phyloP scores from a whole-genome alignment of 83 land plant species.

The Larix sibirica region DNA sequence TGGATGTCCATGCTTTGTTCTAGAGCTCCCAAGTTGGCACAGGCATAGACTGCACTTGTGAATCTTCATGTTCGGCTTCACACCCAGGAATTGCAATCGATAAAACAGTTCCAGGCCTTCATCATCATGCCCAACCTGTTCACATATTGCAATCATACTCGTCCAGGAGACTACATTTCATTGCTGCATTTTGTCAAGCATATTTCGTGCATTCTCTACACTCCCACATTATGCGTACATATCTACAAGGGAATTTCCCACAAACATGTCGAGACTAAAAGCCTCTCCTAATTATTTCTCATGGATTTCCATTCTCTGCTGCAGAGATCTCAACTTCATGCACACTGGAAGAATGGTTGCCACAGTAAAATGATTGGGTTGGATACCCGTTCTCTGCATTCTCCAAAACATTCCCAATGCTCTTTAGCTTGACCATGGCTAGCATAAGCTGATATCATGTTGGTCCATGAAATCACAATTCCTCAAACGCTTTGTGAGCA shows the following conservation, averaged over 20 bases:
- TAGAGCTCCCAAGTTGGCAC: neutral
- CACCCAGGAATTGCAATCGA: neutral
- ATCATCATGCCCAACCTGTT: neutral
- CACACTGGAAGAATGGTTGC: neutral
- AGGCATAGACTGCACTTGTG: slow-evolving; percentile 8
- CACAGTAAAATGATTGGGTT: neutral
- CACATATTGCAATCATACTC: slow-evolving; percentile 4
- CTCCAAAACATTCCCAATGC: neutral
- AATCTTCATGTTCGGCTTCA: slow-evolving; percentile 1
- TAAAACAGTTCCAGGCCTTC: neutral
- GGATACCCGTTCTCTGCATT: neutral
- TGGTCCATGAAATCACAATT: slow-evolving; percentile 5
- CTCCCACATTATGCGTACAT: slow-evolving; percentile 16
- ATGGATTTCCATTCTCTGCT: neutral
- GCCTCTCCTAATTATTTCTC: neutral
- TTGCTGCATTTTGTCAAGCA: slow-evolving; percentile 14
- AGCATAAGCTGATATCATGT: neutral
- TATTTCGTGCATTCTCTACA: neutral
- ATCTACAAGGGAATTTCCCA: slow-evolving; percentile 1
- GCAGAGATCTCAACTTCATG: neutral
- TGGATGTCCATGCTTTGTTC: slow-evolving; percentile 14
- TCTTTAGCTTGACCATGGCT: neutral
- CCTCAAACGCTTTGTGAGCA: slow-evolving; percentile 7
- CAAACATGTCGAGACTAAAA: neutral
- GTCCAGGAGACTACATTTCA: slow-evolving; percentile 7